A percentile compares a stretch with the other conserved stretches of the same genome.
Evolutionary conservation across 768 basidiomycete species (phyloP).

Genomic region (Paxillus ammoniavirescens): DNA sequence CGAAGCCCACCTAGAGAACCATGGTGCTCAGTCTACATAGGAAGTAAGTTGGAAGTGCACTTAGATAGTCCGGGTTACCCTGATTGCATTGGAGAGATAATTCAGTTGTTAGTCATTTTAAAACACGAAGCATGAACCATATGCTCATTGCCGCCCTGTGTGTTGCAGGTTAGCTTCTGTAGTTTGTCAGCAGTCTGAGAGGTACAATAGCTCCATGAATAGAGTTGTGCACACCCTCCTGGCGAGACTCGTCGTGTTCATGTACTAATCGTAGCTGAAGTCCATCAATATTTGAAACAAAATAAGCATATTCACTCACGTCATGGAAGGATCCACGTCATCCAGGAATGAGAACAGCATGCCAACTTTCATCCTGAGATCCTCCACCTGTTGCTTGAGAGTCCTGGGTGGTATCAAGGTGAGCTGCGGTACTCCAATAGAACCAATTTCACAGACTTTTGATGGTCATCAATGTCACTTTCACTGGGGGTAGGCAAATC

Average conservation of each 20-base stretch:
- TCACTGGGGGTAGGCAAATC: too few species aligned
- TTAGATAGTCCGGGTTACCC: conserved; percentile 22
- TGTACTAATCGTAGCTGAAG: conserved; percentile 25
- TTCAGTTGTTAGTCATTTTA: neutral
- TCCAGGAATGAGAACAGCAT: conserved; percentile 19
- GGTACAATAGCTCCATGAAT: conserved; percentile 20
- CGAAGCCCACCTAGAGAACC: conserved; percentile 19
- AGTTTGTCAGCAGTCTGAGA: neutral
- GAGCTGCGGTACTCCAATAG: neutral
- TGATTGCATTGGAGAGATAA: conserved; percentile 1
- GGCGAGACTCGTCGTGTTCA: conserved; percentile 17
- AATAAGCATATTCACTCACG: conserved; percentile 3
- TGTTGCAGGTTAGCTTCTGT: neutral
- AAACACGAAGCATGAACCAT: conserved; percentile 16
- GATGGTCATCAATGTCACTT: conserved; percentile 6
- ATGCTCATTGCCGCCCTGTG: conserved; percentile 25
- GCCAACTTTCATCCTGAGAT: conserved; percentile 16
- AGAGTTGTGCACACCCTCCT: conserved; percentile 19
- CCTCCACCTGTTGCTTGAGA: conserved; percentile 11
- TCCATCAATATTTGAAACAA: neutral
- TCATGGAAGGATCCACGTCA: conserved; percentile 6
- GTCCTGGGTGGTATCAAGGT: conserved; percentile 7
- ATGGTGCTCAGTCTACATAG: neutral
- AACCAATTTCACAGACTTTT: conserved; percentile 10
- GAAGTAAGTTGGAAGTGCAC: neutral